A percentile compares a stretch with the other conserved stretches of the same genome.
Evolutionary conservation across 108 stramenopile genomes (phyloP).

Genomic region (Asterionellopsis glacialis): DNA sequence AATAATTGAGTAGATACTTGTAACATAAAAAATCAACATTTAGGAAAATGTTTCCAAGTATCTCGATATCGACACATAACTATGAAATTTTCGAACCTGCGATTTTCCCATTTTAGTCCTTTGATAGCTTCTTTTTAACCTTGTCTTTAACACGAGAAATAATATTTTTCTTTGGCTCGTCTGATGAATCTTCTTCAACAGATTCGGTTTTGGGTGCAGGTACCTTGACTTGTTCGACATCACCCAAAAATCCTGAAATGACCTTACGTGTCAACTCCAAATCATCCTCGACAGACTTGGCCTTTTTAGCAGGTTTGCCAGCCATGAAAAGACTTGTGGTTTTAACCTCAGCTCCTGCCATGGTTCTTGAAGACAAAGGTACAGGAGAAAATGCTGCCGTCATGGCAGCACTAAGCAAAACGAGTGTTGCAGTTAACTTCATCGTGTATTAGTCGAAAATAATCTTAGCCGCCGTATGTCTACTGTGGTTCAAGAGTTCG

Average conservation of each 20-base stretch:
- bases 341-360: too few relatives aligned
- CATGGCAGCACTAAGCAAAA: neutral
- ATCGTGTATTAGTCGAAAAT: too few relatives aligned
- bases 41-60: neutral
- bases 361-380: too few relatives aligned
- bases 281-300: constrained; percentile 57
- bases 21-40: too few relatives aligned
- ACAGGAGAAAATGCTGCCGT: neutral
- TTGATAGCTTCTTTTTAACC: neutral
- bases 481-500: too few relatives aligned
- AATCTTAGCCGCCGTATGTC: too few relatives aligned
- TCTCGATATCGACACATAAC: neutral
- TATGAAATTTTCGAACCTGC: too few relatives aligned
- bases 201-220: neutral
- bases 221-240: constrained; percentile 8
- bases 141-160: neutral
- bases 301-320: constrained; percentile 16
- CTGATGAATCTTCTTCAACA: neutral
- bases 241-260: constrained; percentile 26
- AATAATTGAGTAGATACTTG: neutral
- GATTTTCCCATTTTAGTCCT: too few relatives aligned
- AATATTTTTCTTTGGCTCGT: neutral
- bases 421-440: neutral
- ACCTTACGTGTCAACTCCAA: constrained; percentile 57
- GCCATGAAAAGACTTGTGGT: constrained; percentile 4